phyloP scores from a whole-genome alignment of 768 basidiomycete species.

The Lentinula guzmanii region DNA sequence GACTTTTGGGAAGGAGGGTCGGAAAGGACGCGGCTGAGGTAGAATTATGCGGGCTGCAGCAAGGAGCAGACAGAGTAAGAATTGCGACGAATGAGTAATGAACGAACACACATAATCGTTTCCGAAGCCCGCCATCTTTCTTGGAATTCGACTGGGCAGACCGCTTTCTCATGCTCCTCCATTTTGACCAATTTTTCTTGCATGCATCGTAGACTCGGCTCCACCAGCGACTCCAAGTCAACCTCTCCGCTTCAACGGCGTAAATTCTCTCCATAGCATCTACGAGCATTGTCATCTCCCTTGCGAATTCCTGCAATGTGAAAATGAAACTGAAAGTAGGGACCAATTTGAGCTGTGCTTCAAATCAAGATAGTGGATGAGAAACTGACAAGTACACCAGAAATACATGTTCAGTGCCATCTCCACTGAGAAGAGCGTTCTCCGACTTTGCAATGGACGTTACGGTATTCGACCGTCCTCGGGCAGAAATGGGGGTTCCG shows the following conservation, averaged over 20 bases:
- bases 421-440: conserved; percentile 35
- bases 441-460: conserved; percentile 24
- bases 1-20: conserved; percentile 75
- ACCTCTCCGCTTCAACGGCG: conserved; percentile 49
- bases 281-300: conserved; percentile 74
- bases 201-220: conserved; percentile 22
- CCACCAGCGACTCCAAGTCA: conserved; percentile 31
- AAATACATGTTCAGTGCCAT: conserved; percentile 77
- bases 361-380: conserved; percentile 6
- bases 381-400: conserved; percentile 83
- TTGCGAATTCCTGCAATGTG: conserved; percentile 89
- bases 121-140: conserved; percentile 7
- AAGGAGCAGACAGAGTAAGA: not conserved
- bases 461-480: conserved; percentile 6
- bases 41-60: not conserved
- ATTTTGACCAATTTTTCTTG: not conserved
- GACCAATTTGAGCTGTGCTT: not conserved
- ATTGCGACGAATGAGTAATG: not conserved
- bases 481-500: not conserved
- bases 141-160: not conserved
- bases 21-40: conserved; percentile 34
- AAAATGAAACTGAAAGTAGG: conserved; percentile 75
- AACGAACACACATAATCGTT: not conserved
- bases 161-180: not conserved
- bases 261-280: conserved; percentile 83